phyloP scores from a whole-genome alignment of 441 rosid genomes.

The Aquilaria agallochum region DNA sequence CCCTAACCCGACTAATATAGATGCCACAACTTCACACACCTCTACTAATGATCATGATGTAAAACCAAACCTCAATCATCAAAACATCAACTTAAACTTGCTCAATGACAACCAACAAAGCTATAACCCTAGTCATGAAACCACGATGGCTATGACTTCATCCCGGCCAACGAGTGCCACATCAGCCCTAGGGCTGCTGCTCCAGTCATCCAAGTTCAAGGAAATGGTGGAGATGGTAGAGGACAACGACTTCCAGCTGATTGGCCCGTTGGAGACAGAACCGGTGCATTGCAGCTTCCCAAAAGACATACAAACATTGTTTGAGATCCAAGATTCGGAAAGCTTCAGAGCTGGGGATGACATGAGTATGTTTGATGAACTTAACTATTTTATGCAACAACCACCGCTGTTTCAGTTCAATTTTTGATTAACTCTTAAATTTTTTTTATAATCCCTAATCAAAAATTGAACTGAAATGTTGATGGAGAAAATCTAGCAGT shows the following conservation, averaged over 20 bases:
- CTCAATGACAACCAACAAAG: conserved; percentile 27
- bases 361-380: conserved; percentile 43
- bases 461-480: no score
- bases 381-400: conserved; percentile 27
- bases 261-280: conserved; percentile 22
- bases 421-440: conserved; percentile 7
- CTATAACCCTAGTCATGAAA: conserved; percentile 6
- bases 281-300: conserved; percentile 60
- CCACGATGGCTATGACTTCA: conserved; percentile 1
- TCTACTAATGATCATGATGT: background rate
- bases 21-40: conserved; percentile 16
- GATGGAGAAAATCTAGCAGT: no score
- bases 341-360: conserved; percentile 38
- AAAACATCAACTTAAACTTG: conserved; percentile 28
- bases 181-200: conserved; percentile 59
- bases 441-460: no score
- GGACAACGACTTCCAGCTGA: conserved; percentile 24
- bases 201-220: conserved; percentile 62
- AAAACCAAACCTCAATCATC: conserved; percentile 14
- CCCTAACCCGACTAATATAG: conserved; percentile 7
- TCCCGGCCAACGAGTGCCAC: conserved; percentile 42
- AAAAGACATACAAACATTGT: conserved; percentile 61
- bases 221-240: conserved; percentile 68
- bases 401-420: conserved; percentile 53
- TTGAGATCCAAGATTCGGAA: conserved; percentile 50